Base-by-base conservation (phyloP, 2,329 filamentous ascomycete species). In the Monosporascus cannonballus region DNA sequence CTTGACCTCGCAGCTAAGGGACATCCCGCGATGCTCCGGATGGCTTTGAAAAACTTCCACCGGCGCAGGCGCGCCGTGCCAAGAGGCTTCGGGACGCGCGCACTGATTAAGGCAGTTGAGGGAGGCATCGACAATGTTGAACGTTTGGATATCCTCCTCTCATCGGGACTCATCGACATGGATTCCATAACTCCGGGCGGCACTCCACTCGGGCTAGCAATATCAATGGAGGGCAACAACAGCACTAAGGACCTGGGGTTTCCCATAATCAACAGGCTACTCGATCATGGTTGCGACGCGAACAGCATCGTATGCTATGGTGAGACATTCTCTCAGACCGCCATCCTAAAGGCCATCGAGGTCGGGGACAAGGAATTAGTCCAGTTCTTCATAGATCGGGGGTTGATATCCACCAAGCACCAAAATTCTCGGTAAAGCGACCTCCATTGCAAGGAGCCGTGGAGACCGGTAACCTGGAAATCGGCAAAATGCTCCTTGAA, bases 401-500 rank as follows among this genome's bases (percentile, higher is more conserved):
- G 37, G 50, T 46, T 4, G 20, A 39, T 30, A n/a, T 48, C 11
- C 18, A 52, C 46, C 17, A 6, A 30, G 9, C 14, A 6, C 15
- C 46, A 3, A 15, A 6, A 34, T 25, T 52, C n/a, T 17, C 15
- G 9, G 50, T 52, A 17, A 49, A 39, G 25, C 46, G 47, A 20
- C 39, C 46, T 9, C 51, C 51, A 22, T n/a, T 52, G 25, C 51
- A 52, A 34, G 9, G 45, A 30, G 51, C 46, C 3, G 51, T 18
- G 15, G 47, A 52, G 25, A 3, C 25, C 17, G 51, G 51, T 7
- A 52, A 48, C 17, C 51, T 52, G 51, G 51, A 6, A 52, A 48
- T 20, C 51, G 45, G 37, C 20, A 34, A 17, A 49, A 49, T 20
- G 39, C 48, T 53, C 11, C 22, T 54, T 17, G 14, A 42, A 17